Percentiles rank a stretch among this genome's conserved stretches.
These are phyloP conservation scores for Beta vulgaris DNA, from an alignment of 148 eudicot genomes.

Conservation along the genomic window DNA sequence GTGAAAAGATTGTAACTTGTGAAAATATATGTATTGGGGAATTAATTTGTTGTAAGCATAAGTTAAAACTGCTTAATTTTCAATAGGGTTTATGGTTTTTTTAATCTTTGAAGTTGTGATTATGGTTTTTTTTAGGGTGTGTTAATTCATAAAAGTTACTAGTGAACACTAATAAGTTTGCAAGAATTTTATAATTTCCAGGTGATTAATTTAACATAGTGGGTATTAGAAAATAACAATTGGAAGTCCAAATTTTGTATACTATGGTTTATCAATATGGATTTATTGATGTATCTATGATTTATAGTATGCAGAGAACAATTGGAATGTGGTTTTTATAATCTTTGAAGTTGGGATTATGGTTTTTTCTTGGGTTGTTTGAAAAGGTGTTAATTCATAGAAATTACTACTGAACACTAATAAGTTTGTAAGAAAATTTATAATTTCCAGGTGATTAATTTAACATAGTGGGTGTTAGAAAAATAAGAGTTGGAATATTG, in stretches of 20 bases:
- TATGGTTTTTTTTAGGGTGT: neutral
- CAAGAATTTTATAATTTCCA: neutral
- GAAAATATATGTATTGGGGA: too few species aligned
- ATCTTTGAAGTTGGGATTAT: too few species aligned
- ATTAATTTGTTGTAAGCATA: neutral
- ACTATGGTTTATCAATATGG: too few species aligned
- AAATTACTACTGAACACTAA: neutral
- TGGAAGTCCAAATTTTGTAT: neutral
- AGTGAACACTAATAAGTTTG: neutral
- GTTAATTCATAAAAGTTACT: neutral
- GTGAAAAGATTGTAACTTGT: neutral
- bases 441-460: neutral
- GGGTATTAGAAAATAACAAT: neutral
- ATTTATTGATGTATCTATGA: neutral
- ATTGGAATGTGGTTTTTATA: too few species aligned
- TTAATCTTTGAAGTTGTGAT: too few species aligned
- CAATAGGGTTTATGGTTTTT: too few species aligned
- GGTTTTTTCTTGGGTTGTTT: neutral
- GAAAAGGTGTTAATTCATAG: neutral
- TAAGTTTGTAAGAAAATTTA: neutral
- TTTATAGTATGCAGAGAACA: too few species aligned
- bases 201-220: neutral
- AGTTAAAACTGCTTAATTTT: neutral
- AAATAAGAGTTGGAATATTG: neutral
- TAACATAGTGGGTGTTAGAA: neutral